A percentile compares a stretch with the other conserved stretches of the same genome.
These are phyloP conservation scores for Punica granatum DNA, from an alignment of 345 rosid genomes.

Conservation along the genomic window DNA sequence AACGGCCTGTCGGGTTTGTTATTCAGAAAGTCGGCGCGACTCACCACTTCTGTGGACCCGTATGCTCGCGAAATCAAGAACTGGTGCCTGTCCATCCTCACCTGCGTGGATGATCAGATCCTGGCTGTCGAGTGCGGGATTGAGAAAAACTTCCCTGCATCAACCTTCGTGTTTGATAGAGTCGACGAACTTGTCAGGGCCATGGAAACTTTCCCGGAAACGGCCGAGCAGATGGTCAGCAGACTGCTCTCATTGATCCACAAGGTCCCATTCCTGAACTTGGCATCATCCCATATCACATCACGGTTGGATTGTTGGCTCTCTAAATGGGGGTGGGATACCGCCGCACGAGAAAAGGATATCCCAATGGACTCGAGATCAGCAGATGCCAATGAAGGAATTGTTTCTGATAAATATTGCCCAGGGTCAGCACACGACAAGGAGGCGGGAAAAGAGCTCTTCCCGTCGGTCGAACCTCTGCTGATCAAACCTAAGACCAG, in stretches of 20 bases:
- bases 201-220: conserved; percentile 44
- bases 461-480: not conserved
- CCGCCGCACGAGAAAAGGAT: conserved; percentile 39
- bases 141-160: conserved; percentile 49
- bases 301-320: conserved; percentile 34
- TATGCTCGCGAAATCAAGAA: conserved; percentile 19
- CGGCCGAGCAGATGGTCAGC: conserved; percentile 26
- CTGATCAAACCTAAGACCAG: not conserved
- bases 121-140: conserved; percentile 28
- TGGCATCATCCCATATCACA: conserved; percentile 20
- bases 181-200: conserved; percentile 25
- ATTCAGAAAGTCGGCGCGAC: conserved; percentile 15
- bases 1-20: conserved; percentile 28
- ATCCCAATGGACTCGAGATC: conserved; percentile 34
- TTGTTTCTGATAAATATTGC: not conserved
- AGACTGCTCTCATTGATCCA: conserved; percentile 22
- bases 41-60: conserved; percentile 16
- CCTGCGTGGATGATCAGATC: conserved; percentile 35
- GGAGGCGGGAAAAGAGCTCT: not conserved
- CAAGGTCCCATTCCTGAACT: conserved; percentile 26
- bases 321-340: conserved; percentile 23
- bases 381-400: conserved; percentile 8
- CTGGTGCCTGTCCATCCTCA: conserved; percentile 29
- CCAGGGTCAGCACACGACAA: not conserved
- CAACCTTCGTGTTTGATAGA: conserved; percentile 30